Base-by-base conservation (phyloP, 2,329 filamentous ascomycete species). In the Helotiales sp. region DNA sequence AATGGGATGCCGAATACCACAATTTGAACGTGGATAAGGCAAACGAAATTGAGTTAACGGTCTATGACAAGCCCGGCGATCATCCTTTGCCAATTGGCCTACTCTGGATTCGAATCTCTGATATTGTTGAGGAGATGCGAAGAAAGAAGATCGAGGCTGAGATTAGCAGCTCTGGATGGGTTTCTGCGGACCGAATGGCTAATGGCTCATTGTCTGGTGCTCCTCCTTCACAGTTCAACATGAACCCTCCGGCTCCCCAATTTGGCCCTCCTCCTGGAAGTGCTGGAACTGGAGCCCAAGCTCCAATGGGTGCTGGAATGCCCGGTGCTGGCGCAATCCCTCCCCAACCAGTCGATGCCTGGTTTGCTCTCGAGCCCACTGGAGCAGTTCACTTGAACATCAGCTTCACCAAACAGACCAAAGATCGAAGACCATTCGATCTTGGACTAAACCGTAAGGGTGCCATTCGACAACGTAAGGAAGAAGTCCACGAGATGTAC, bases 401-500 rank as follows among this genome's bases (percentile, higher is more conserved):
- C 80, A 93, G 92, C 78, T 99, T 99, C 78, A 86, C 91, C 77
- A 99, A 98, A 82, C 92, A 96, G 79, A 91, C 89, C 75, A 93
- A 92, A 77, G 93, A 95, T 75, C 88, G 91, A 64, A 87, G 91
- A 68, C 91, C 89, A 2, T 91, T 97, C 76, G 94, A 98, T 77
- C 86, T 95, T 66, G 96, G 96, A 77, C 89, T 99, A 71, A 93
- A 93, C 71, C 92, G 96, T 78, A 97, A 97, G 82, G 96, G 95
- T 76, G 96, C 96, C 71, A 93, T 99, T 73, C 93, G 96, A 73
- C 95, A 99, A 81, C 93, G 93, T 77, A 99, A 99, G 83, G 96
- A 99, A 80, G 94, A 98, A 76, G 91, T 99, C 4, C 93, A 97
- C 82, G 96, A 99, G 82, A 97, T 97, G 85, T 97, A 97, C 78